Evolutionary conservation across 208 protist genomes (phyloP).

Genomic region (Wallacemonas sp.): DNA sequence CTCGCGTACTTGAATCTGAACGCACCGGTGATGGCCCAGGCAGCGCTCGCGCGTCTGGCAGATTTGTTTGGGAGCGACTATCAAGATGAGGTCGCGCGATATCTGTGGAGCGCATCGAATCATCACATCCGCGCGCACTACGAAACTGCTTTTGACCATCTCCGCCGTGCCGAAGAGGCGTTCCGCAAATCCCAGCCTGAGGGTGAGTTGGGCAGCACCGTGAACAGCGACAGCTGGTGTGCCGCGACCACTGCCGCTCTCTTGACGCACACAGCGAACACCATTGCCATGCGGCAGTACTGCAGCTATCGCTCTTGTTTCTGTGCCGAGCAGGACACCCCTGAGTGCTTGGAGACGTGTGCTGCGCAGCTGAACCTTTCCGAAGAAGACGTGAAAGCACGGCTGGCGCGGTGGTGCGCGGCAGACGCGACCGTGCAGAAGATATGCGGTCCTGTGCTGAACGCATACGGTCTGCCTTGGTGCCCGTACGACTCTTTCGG

Average conservation of each 20-base stretch:
- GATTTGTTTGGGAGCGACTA: background rate
- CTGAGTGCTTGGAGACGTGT: background rate
- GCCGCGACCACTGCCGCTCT: background rate
- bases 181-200: background rate
- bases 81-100: background rate
- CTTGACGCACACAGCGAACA: background rate
- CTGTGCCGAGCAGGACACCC: background rate
- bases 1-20: constrained; percentile 1
- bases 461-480: background rate
- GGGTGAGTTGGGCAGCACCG: too few relatives aligned
- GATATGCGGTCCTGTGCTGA: constrained; percentile 1
- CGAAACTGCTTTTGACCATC: background rate
- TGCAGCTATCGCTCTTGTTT: background rate
- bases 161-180: background rate
- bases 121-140: background rate
- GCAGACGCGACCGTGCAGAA: background rate
- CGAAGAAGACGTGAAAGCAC: background rate
- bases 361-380: background rate
- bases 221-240: too few relatives aligned
- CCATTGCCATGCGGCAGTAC: background rate
- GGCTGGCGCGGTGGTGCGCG: background rate
- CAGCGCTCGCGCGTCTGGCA: background rate
- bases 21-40: constrained; percentile 1
- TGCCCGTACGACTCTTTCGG: background rate
- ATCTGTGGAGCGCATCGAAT: constrained; percentile 2